Evolutionary conservation across 176 grass and related monocot species (phyloP), one percentile per base, ranked within the genome.

Genomic region (Themeda triandra): DNA sequence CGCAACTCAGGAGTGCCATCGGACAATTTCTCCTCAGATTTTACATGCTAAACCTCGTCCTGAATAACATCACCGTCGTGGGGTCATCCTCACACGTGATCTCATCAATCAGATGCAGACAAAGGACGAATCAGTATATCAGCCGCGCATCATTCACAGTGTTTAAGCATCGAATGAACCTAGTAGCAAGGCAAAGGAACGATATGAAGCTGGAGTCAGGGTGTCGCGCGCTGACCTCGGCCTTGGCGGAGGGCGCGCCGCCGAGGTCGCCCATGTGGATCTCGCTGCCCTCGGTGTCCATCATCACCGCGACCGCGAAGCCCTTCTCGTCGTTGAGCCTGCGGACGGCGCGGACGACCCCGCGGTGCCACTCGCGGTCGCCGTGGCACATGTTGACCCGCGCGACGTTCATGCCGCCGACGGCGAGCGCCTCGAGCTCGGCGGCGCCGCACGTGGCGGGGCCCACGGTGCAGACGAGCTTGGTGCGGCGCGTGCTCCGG

Each of bases 321-420:
- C 96, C 96, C 37, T 96, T 99, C 79, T 99, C 96, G 66, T 99
- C 96, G 84, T 99, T 99, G 81, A 99, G 89, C 42, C 88, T 81
- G 8, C 96, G 77, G 31, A 99, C 93, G 27, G 89, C 86, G 40
- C 86, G 88, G 69, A 99, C 89, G 56, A 99, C 96, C 15, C 64
- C 59, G 14, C 86, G 89, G 87, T 99, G 96, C 96, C 96, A 99
- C 60, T 92, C 90, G 25, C 68, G 93, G 35, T 87, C 92, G 8
- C 93, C 96, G 70, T 99, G 96, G 93, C 96, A 96, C 96, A 99
- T 99, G 91, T 96, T 99, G 42, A 99, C 42, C n/a, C 96, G 77
- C 13, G 91, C 96, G 8, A 96, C 96, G 66, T 99, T 96, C 96
- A 99, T 96, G 39, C 96, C 96, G 19, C 91, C 93, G 6, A 92